These are phyloP conservation scores for Saccharomycopsis synnaedendra DNA, from an alignment of 805 yeast species.

Conservation along the genomic window DNA sequence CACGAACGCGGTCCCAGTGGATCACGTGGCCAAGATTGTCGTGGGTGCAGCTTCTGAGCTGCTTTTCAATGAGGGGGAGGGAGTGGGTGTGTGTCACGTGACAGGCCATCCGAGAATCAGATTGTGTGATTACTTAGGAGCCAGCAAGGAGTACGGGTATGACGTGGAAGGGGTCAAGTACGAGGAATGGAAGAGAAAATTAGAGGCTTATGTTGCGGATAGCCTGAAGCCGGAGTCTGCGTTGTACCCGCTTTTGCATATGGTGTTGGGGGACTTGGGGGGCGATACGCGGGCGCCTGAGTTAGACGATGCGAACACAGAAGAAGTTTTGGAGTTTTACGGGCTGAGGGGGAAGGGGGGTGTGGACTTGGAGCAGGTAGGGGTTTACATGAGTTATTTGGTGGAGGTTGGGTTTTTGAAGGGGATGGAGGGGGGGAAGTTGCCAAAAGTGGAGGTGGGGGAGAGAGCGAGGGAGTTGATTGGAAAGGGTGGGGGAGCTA, in stretches of 20 bases:
- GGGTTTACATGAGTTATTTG: conserved; percentile 71
- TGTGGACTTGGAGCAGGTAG: conserved; percentile 54
- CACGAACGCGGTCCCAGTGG: conserved; percentile 96
- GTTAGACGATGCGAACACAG: conserved; percentile 78
- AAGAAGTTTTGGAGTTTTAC: conserved; percentile 54
- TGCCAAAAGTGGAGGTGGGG: conserved; percentile 45
- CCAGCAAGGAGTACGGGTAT: conserved; percentile 66
- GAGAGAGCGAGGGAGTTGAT: conserved; percentile 47
- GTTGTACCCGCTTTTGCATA: conserved; percentile 83
- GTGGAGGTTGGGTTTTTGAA: conserved; percentile 72
- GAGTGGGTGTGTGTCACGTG: conserved; percentile 81
- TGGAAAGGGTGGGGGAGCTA: conserved; percentile 60
- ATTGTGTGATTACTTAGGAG: conserved; percentile 62
- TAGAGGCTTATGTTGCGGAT: conserved; percentile 71
- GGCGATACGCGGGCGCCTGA: conserved; percentile 91
- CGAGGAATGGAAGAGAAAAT: conserved; percentile 61
- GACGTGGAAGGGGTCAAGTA: conserved; percentile 51
- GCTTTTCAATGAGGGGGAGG: conserved; percentile 26
- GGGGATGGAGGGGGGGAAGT: conserved; percentile 30
- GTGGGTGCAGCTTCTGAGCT: conserved; percentile 51
- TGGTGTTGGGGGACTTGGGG: conserved; percentile 88
- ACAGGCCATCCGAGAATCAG: conserved; percentile 91
- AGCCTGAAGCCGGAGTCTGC: conserved; percentile 59
- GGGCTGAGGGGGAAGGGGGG: conserved; percentile 36
- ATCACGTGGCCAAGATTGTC: conserved; percentile 89